Conservation (phyloP, 306 rosid species). For the Gillenia trifoliata region DNA sequence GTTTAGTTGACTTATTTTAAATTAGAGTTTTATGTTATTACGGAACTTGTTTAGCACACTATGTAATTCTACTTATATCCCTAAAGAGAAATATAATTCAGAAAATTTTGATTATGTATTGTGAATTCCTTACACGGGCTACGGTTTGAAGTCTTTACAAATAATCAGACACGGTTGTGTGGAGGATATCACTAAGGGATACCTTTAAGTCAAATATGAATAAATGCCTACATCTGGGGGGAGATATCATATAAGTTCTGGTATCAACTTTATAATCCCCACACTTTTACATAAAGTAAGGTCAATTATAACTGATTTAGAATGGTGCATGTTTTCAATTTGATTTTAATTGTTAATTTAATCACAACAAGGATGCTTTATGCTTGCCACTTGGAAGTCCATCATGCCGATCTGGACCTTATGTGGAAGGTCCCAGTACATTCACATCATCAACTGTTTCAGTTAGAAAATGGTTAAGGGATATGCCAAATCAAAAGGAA, state of each 20-base stretch:
- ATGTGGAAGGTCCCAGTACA: conserved; percentile 56
- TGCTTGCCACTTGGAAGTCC: conserved; percentile 48
- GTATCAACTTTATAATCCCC: background rate
- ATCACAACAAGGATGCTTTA: conserved; percentile 31
- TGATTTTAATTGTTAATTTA: conserved; percentile 10
- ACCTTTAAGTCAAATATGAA: background rate
- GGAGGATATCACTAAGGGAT: no score
- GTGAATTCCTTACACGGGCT: no score
- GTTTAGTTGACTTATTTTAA: no score
- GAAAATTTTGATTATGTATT: no score
- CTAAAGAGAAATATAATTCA: no score
- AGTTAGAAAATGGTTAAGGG: conserved; percentile 36
- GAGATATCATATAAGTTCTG: background rate
- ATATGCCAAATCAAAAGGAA: conserved; percentile 26
- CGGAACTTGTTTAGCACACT: no score
- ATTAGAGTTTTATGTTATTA: no score
- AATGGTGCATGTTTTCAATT: background rate
- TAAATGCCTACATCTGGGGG: background rate
- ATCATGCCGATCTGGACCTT: conserved; percentile 60
- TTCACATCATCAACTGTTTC: conserved; percentile 68
- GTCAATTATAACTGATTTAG: background rate
- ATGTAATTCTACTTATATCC: no score
- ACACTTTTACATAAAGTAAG: background rate
- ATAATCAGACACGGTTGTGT: background rate
- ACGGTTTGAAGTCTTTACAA: background rate